Conservation (phyloP, 192 early-diverging fungal species). For the Dissophora globulifera region DNA sequence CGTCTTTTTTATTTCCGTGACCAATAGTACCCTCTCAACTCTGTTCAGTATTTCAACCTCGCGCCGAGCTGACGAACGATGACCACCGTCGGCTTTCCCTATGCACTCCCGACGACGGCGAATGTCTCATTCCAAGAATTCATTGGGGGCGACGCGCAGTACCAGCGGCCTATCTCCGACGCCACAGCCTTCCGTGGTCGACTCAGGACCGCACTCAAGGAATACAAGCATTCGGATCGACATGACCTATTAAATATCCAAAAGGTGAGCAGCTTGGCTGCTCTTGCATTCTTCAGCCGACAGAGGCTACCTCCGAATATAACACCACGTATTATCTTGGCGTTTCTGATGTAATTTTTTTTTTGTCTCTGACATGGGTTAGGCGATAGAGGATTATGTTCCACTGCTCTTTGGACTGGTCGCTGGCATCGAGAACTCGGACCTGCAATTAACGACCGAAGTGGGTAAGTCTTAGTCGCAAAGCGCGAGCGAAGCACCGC, state of each 20-base stretch:
- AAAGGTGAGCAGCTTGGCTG: conserved; percentile 35
- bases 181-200: conserved; percentile 67
- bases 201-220: conserved; percentile 63
- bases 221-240: conserved; percentile 56
- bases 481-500: no score
- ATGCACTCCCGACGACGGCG: conserved; percentile 65
- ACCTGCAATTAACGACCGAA: conserved; percentile 18
- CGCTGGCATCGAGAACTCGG: conserved; percentile 25
- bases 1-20: conserved; percentile 1
- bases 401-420: conserved; percentile 33
- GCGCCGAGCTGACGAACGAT: no score
- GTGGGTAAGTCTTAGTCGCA: conserved; percentile 35
- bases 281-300: no score
- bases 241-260: conserved; percentile 57
- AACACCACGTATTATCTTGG: no score
- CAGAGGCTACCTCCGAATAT: no score
- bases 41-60: no score
- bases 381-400: conserved; percentile 48
- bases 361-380: neutral
- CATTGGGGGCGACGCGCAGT: conserved; percentile 49
- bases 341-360: no score
- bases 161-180: conserved; percentile 62
- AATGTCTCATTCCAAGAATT: conserved; percentile 66
- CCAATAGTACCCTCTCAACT: neutral
- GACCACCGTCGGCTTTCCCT: conserved; percentile 61